Base-by-base conservation (phyloP, 768 basidiomycete genomes). In the Multifurca ochricompacta region DNA sequence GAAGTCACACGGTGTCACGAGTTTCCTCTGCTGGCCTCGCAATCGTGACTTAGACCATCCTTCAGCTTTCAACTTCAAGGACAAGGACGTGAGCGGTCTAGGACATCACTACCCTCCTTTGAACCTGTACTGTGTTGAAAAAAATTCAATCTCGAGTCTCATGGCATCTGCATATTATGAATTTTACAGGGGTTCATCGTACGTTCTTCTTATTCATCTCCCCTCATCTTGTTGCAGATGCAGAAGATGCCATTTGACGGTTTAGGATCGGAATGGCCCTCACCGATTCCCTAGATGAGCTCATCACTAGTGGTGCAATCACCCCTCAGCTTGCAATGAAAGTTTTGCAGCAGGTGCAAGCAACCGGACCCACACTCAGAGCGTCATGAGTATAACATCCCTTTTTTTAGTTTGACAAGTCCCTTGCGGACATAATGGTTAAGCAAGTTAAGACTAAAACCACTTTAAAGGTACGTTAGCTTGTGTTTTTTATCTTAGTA, bases 301-400 rank as follows among this genome's bases (percentile, higher is more conserved):
- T 99, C 61, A 97, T 99, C 64, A 95, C 93, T 42, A 88, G 87
- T 65, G 95, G 95, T 2, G 83, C 90, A 46, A 99, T 99, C 64
- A 95, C 93, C 18, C 95, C 95, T 11, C 95, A 98, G 72, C 70
- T 98, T 62, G 96, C 95, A n/a, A 91, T 97, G 86, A 91, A 95
- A 70, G 91, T 96, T n/a, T 71, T 98, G 54, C 86, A 88, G 66
- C 95, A 97, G 89, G 95, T 96, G 62, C 59, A 47, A 31, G 35
- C 27, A 32, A 21, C 21, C 39, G n/a, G 41, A 47, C 54, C n/a
- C 25, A 18, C 43, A 44, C 44, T 48, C 32, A 18, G 31, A 40
- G 39, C 34, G 18, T 48, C 43, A 31, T 32, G 16, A 37, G 10
- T 45, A 32, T 54, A 54, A 42, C 48, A n/a, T 23, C 43, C 21